These are phyloP conservation scores for Gossypium australe DNA, from an alignment of 345 rosid genomes.

Conservation along the genomic window DNA sequence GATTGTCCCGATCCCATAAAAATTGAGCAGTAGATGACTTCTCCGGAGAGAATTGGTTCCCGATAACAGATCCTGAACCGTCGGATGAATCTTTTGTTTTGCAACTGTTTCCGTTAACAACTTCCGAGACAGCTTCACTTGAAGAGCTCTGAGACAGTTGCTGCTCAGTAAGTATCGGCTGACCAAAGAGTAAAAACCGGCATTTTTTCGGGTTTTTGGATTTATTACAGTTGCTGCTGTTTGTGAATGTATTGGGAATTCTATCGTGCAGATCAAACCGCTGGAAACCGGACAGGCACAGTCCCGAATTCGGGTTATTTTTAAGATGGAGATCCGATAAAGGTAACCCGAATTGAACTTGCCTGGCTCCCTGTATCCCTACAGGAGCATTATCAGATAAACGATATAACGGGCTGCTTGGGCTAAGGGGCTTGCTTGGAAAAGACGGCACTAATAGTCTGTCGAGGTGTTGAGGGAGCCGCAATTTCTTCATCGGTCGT, in stretches of 20 bases:
- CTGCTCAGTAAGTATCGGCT: slow-evolving; percentile 71
- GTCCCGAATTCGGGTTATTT: slow-evolving; percentile 55
- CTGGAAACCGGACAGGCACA: slow-evolving; percentile 48
- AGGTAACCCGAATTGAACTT: slow-evolving; percentile 71
- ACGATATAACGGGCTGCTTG: slow-evolving; percentile 42
- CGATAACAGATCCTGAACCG: slow-evolving; percentile 23
- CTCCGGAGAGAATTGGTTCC: slow-evolving; percentile 6
- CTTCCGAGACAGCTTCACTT: slow-evolving; percentile 31
- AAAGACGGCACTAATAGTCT: slow-evolving; percentile 50
- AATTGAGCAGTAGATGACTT: slow-evolving; percentile 23
- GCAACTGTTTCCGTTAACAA: slow-evolving; percentile 16
- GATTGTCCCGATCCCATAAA: slow-evolving; percentile 40
- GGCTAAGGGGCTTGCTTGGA: slow-evolving; percentile 41
- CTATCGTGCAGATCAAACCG: slow-evolving; percentile 38
- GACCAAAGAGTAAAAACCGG: slow-evolving; percentile 82
- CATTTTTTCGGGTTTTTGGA: slow-evolving; percentile 45
- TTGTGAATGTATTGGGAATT: slow-evolving; percentile 27
- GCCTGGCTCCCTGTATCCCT: slow-evolving; percentile 99
- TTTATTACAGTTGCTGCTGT: slow-evolving; percentile 43
- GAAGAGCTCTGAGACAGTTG: slow-evolving; percentile 40
- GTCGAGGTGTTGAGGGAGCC: slow-evolving; percentile 54
- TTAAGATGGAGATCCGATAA: slow-evolving; percentile 56
- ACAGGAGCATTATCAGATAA: slow-evolving; percentile 67
- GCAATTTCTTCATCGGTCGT: slow-evolving; percentile 67
- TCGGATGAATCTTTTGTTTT: slow-evolving; percentile 25